Conservation (phyloP, 208 protist species). For the Acanthamoeba culbertsoni region DNA sequence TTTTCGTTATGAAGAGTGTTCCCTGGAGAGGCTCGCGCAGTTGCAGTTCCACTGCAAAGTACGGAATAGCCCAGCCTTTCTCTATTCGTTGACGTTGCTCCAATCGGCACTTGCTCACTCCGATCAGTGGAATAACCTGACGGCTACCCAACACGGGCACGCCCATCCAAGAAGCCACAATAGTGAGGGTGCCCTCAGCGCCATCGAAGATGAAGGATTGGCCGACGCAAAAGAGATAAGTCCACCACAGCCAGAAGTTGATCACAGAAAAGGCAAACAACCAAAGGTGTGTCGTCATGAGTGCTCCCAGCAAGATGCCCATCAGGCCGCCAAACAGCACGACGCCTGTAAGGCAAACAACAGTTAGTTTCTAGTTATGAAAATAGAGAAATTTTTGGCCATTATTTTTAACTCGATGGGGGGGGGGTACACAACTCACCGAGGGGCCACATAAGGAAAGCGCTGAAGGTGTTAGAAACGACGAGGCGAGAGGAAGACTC, state of each 20-base stretch:
- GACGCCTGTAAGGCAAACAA: neutral
- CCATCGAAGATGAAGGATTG: neutral
- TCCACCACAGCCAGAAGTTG: constrained; percentile 46
- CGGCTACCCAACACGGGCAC: neutral
- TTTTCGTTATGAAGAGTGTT: constrained; percentile 12
- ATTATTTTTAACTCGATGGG: neutral
- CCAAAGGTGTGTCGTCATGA: constrained; percentile 16
- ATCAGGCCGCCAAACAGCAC: neutral
- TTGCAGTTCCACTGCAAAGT: neutral
- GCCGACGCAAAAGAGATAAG: constrained; percentile 11
- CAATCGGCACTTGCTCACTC: neutral
- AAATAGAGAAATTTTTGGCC: neutral
- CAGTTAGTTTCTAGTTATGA: neutral
- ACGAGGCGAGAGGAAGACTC: neutral
- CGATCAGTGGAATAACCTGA: neutral
- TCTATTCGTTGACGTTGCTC: constrained; percentile 1
- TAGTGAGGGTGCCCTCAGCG: neutral
- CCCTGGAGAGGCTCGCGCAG: neutral
- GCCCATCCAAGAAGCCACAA: neutral
- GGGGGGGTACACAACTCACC: neutral
- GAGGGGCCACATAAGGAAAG: neutral
- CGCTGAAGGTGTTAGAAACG: constrained; percentile 12
- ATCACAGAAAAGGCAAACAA: neutral
- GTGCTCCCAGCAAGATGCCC: neutral
- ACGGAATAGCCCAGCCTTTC: neutral